These are phyloP conservation scores for Venturia nashicola DNA, from an alignment of 2,329 filamentous ascomycete species.

Conservation along the genomic window DNA sequence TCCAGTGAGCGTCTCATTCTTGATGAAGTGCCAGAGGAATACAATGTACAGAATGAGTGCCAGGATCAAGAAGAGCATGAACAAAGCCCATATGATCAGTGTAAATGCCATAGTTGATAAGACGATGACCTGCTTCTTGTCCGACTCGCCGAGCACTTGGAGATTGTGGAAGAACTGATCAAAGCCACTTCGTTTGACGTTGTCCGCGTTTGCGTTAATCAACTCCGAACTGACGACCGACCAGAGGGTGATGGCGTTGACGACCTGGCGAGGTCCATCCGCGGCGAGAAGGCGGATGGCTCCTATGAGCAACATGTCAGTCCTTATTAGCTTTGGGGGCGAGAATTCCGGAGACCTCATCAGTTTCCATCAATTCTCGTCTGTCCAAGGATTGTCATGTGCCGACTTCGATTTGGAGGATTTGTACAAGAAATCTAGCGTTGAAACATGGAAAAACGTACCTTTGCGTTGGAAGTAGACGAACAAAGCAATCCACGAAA, in stretches of 20 bases:
- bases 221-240: constrained; percentile 70
- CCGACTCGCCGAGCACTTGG: constrained; percentile 54
- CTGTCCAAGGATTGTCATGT: too few species aligned
- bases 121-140: constrained; percentile 70
- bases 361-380: too few species aligned
- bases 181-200: constrained; percentile 44
- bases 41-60: constrained; percentile 70
- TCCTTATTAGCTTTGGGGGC: too few species aligned
- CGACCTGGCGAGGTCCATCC: constrained; percentile 79
- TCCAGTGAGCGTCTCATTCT: constrained; percentile 66
- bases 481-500: constrained; percentile 82
- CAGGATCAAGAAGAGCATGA: constrained; percentile 58
- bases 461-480: constrained; percentile 72
- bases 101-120: constrained; percentile 90
- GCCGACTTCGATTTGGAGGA: too few species aligned
- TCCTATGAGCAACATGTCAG: constrained; percentile 33
- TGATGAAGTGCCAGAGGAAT: constrained; percentile 87
- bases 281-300: constrained; percentile 85
- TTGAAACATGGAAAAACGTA: constrained; percentile 16
- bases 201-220: constrained; percentile 34
- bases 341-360: too few species aligned
- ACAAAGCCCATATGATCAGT: constrained; percentile 76
- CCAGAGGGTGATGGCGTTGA: constrained; percentile 82
- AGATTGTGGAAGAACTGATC: constrained; percentile 77
- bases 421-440: not conserved